Evolutionary conservation across 2,329 filamentous ascomycete genomes (phyloP).

Genomic region (Aureobasidium sp.): DNA sequence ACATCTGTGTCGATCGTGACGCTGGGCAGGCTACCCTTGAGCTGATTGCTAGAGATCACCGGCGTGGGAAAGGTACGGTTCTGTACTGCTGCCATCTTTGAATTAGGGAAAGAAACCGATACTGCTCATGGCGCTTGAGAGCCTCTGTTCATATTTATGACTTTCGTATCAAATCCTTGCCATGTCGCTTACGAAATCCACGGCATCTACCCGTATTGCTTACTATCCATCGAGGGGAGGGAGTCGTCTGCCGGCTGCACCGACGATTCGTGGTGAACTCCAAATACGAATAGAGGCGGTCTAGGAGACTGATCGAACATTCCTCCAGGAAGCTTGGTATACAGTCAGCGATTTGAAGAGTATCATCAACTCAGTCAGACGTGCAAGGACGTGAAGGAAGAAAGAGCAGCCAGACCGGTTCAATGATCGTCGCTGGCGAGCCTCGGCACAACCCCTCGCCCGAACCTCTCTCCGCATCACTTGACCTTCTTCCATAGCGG

Average conservation of each 20-base stretch:
- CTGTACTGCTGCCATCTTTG: neutral
- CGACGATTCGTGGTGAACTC: too few species aligned
- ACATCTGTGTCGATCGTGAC: slow-evolving; percentile 6
- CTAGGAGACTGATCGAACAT: too few species aligned
- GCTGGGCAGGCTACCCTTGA: slow-evolving; percentile 12
- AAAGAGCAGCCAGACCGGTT: neutral
- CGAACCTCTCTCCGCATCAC: slow-evolving; percentile 4
- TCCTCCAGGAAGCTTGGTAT: too few species aligned
- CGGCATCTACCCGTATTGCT: neutral
- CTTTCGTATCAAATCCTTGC: neutral
- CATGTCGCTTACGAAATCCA: neutral
- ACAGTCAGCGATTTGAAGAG: neutral
- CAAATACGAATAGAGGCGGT: neutral
- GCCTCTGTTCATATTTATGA: neutral
- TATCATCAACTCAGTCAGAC: neutral
- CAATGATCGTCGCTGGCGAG: neutral
- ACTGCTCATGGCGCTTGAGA: too few species aligned
- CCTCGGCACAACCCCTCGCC: slow-evolving; percentile 8
- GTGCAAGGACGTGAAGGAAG: neutral
- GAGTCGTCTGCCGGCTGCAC: neutral
- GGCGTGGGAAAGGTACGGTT: neutral
- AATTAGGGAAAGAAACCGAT: neutral
- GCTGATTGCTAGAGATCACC: slow-evolving; percentile 6
- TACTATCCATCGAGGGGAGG: neutral
- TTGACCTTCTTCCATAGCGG: neutral